A percentile compares a stretch with the other conserved stretches of the same genome.
Conservation (phyloP, 2,329 filamentous ascomycete genomes). For the Cercospora citrullina region DNA sequence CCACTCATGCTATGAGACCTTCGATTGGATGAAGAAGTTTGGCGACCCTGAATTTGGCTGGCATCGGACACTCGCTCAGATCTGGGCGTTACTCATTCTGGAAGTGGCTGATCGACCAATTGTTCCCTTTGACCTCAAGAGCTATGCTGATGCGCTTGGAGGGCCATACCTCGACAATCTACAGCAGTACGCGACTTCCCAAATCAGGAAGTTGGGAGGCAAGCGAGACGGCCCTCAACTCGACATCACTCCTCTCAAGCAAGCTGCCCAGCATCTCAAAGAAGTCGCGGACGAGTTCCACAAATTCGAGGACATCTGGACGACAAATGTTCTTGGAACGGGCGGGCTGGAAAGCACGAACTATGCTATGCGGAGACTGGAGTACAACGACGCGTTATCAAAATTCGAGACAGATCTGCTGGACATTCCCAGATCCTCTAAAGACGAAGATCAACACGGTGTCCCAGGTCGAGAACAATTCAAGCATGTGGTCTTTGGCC, state of each 20-base stretch:
- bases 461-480: conserved; percentile 86
- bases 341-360: conserved; percentile 74
- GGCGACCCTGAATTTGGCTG: conserved; percentile 79
- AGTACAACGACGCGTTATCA: conserved; percentile 77
- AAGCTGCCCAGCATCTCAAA: conserved; percentile 63
- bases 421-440: conserved; percentile 59
- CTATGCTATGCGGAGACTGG: conserved; percentile 66
- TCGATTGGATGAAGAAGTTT: conserved; percentile 77
- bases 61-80: conserved; percentile 74
- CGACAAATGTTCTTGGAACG: conserved; percentile 63
- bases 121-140: conserved; percentile 75
- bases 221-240: conserved; percentile 42
- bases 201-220: conserved; percentile 10
- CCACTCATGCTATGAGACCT: conserved; percentile 86
- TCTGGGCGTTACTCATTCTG: conserved; percentile 78
- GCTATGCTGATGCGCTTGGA: conserved; percentile 67
- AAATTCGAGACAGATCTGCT: conserved; percentile 80
- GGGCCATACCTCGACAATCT: conserved; percentile 65
- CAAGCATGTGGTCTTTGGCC: conserved; percentile 89
- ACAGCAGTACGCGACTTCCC: conserved; percentile 55
- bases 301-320: conserved; percentile 76
- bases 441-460: conserved; percentile 27
- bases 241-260: conserved; percentile 59
- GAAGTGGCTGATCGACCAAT: conserved; percentile 81
- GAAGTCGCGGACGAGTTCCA: conserved; percentile 65